These are phyloP conservation scores for Pythium chondricola DNA, from an alignment of 352 stramenopile species.

Conservation along the genomic window DNA sequence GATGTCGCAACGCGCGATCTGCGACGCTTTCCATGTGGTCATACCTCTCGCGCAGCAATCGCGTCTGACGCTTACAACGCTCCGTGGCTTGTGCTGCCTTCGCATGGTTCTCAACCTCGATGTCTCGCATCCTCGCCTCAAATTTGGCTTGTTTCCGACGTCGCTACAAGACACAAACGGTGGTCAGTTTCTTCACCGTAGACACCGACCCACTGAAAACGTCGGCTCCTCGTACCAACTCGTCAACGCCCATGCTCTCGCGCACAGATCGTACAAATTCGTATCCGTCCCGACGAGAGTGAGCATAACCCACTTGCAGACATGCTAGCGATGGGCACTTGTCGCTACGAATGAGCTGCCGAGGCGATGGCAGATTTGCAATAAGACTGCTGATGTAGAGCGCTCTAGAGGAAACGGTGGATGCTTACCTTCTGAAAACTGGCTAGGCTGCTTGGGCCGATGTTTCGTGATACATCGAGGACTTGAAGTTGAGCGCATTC, in stretches of 20 bases:
- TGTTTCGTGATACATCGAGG: constrained; percentile 49
- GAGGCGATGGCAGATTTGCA: too few relatives aligned
- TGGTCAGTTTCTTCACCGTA: too few relatives aligned
- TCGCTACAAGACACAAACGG: constrained; percentile 9
- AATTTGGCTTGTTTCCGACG: constrained; percentile 39
- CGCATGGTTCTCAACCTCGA: constrained; percentile 25
- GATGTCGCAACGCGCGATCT: constrained; percentile 39
- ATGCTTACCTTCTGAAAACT: constrained; percentile 37
- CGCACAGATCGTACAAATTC: constrained; percentile 32
- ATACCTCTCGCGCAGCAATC: constrained; percentile 37
- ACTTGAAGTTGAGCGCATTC: constrained; percentile 38
- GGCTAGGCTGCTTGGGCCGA: constrained; percentile 30
- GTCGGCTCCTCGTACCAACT: constrained; percentile 29
- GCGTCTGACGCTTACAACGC: constrained; percentile 34
- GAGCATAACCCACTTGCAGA: constrained; percentile 42
- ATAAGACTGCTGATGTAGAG: too few relatives aligned
- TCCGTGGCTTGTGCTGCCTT: constrained; percentile 26
- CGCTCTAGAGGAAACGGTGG: too few relatives aligned
- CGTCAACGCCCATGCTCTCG: constrained; percentile 41
- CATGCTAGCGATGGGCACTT: constrained; percentile 45
- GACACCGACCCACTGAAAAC: too few relatives aligned
- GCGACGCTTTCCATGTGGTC: constrained; percentile 50
- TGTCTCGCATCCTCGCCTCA: constrained; percentile 22
- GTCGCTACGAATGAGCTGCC: constrained; percentile 36
- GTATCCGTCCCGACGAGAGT: constrained; percentile 30